A percentile compares a stretch with the other conserved stretches of the same genome.
Conservation (phyloP, 768 basidiomycete genomes). For the Mycena galopus region DNA sequence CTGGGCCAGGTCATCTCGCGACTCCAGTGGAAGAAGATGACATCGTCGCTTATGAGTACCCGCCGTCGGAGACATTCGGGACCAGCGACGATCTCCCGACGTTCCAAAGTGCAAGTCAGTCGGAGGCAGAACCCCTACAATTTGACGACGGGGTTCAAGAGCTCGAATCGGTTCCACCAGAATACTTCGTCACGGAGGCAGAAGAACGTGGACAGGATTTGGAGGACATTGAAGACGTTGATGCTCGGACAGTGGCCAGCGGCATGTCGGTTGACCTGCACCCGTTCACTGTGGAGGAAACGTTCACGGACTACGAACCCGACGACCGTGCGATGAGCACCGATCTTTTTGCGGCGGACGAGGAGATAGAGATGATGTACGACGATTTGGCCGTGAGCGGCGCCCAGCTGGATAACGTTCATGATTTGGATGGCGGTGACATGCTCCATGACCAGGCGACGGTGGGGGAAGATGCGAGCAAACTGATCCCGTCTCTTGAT, state of each 20-base stretch:
- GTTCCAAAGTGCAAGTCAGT: slow-evolving; percentile 8
- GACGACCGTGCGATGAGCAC: slow-evolving; percentile 22
- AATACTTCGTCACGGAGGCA: slow-evolving; percentile 26
- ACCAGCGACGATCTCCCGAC: slow-evolving; percentile 30
- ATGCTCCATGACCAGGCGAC: neutral
- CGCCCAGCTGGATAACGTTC: too few relatives aligned
- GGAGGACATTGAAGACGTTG: slow-evolving; percentile 3
- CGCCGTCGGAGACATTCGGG: slow-evolving; percentile 3
- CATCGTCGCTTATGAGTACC: slow-evolving; percentile 2
- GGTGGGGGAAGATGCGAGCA: neutral
- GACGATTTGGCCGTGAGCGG: neutral
- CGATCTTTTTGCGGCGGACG: slow-evolving; percentile 28
- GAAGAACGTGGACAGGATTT: slow-evolving; percentile 20
- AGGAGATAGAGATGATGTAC: neutral
- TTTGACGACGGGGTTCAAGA: neutral
- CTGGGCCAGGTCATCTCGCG: slow-evolving; percentile 19
- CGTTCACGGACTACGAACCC: slow-evolving; percentile 17
- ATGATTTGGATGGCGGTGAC: neutral
- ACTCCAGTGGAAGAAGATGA: slow-evolving; percentile 20
- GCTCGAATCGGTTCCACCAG: slow-evolving; percentile 3
- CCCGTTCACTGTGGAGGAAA: slow-evolving; percentile 27
- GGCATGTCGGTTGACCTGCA: slow-evolving; percentile 29
- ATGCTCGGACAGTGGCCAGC: slow-evolving; percentile 25
- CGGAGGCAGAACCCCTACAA: neutral
- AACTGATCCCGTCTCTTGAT: neutral